Percentiles rank a stretch among this genome's conserved stretches.
phyloP scores from a whole-genome alignment of 768 basidiomycete species.

The Asterophora parasitica region DNA sequence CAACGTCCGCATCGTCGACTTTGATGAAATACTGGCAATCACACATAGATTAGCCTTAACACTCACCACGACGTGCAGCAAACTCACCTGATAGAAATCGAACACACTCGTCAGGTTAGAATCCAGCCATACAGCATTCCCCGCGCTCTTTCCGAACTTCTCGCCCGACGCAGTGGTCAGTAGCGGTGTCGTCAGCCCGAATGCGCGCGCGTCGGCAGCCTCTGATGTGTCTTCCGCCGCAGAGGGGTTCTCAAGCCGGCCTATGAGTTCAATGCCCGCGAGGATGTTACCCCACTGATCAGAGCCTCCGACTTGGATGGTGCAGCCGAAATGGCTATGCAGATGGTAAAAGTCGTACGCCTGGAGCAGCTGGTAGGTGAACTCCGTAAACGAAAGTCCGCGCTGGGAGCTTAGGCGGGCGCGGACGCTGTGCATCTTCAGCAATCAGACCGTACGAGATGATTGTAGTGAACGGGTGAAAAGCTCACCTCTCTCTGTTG shows the following conservation, averaged over 20 bases:
- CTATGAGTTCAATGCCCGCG: slow-evolving; percentile 88
- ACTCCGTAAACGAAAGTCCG: slow-evolving; percentile 98
- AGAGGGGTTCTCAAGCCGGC: slow-evolving; percentile 35
- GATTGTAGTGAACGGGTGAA: neutral
- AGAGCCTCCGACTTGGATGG: slow-evolving; percentile 90
- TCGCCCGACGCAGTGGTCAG: slow-evolving; percentile 85
- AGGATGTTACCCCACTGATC: slow-evolving; percentile 99
- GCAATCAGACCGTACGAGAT: neutral
- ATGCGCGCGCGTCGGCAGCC: slow-evolving; percentile 39
- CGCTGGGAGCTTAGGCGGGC: slow-evolving; percentile 71
- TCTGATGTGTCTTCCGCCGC: slow-evolving; percentile 8
- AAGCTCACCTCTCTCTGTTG: slow-evolving; percentile 74
- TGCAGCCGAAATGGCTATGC: slow-evolving; percentile 58
- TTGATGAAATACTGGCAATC: slow-evolving; percentile 78
- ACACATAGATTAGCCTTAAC: neutral
- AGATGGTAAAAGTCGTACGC: slow-evolving; percentile 92
- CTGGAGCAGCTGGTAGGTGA: slow-evolving; percentile 95
- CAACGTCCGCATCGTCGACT: slow-evolving; percentile 75
- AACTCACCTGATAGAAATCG: slow-evolving; percentile 87
- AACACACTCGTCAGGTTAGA: slow-evolving; percentile 72
- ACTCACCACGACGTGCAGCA: neutral
- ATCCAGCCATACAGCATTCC: slow-evolving; percentile 93
- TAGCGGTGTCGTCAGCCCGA: slow-evolving; percentile 90
- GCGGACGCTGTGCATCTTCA: slow-evolving; percentile 55
- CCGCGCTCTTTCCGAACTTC: slow-evolving; percentile 97